Percentiles rank a stretch among this genome's conserved stretches.
These are phyloP conservation scores for Colletotrichum chlorophyti DNA, from an alignment of 2,329 filamentous ascomycete species.

Conservation along the genomic window DNA sequence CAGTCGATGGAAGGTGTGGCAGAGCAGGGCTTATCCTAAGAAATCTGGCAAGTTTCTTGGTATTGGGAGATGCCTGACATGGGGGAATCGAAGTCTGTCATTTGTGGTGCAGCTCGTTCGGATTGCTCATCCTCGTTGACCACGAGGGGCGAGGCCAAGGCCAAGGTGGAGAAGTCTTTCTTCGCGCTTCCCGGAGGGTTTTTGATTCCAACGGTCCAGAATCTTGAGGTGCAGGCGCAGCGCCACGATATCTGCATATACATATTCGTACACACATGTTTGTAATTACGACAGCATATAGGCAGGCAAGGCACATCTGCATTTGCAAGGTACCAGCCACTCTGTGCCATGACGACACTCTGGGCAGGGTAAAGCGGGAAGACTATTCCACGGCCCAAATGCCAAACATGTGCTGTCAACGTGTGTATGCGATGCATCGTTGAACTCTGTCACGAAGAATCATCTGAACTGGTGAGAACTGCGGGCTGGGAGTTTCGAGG, in stretches of 20 bases:
- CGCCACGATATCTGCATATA: not conserved
- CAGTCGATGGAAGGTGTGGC: slow-evolving; percentile 3
- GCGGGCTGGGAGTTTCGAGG: not conserved
- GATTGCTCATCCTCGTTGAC: not conserved
- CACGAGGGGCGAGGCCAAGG: slow-evolving; percentile 12
- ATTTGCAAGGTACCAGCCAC: too few species aligned
- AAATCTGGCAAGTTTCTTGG: not conserved
- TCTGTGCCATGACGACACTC: slow-evolving; percentile 26
- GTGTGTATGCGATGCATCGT: not conserved
- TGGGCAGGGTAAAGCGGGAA: slow-evolving; percentile 11
- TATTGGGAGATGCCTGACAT: not conserved
- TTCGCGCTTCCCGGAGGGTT: slow-evolving; percentile 18
- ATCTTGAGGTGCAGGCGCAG: slow-evolving; percentile 2
- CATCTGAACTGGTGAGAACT: slow-evolving; percentile 9
- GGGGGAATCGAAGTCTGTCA: not conserved
- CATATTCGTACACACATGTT: too few species aligned
- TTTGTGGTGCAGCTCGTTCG: not conserved
- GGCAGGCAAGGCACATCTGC: too few species aligned
- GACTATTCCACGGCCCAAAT: slow-evolving; percentile 12
- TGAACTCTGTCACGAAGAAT: not conserved
- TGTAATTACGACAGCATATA: too few species aligned
- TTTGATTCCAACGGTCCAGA: not conserved
- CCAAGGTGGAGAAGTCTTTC: slow-evolving; percentile 13
- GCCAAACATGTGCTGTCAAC: not conserved
- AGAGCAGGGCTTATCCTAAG: slow-evolving; percentile 1